These are phyloP conservation scores for Trichodelitschia bisporula DNA, from an alignment of 495 filamentous ascomycete species.

Conservation along the genomic window DNA sequence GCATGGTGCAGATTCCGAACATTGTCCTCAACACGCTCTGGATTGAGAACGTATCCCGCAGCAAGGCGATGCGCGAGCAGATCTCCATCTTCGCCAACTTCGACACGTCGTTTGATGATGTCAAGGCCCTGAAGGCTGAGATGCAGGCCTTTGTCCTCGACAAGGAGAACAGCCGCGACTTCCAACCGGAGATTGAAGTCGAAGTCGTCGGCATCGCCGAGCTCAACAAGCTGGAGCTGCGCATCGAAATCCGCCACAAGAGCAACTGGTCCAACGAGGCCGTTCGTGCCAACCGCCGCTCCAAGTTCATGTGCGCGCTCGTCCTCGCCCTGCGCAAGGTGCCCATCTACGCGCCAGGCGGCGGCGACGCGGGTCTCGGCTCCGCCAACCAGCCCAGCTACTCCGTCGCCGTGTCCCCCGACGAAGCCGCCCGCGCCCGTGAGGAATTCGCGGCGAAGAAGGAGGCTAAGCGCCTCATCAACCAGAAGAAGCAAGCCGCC, in stretches of 20 bases:
- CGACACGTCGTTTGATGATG: constrained; percentile 67
- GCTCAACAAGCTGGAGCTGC: constrained; percentile 68
- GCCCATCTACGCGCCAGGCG: constrained; percentile 65
- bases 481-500: constrained; percentile 16
- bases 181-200: constrained; percentile 60
- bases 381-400: constrained; percentile 46
- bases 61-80: constrained; percentile 75
- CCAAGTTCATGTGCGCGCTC: constrained; percentile 91
- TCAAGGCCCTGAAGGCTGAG: constrained; percentile 57
- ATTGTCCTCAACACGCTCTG: constrained; percentile 71
- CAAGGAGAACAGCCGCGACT: constrained; percentile 75
- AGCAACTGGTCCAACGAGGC: constrained; percentile 87
- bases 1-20: constrained; percentile 75
- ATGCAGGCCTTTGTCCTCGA: constrained; percentile 64
- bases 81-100: constrained; percentile 58
- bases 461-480: constrained; percentile 34
- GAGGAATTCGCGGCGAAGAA: constrained; percentile 34
- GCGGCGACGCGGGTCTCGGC: constrained; percentile 39
- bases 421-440: constrained; percentile 31
- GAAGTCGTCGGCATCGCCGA: constrained; percentile 58
- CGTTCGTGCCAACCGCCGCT: constrained; percentile 57
- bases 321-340: constrained; percentile 66
- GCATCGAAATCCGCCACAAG: constrained; percentile 71
- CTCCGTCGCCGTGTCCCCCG: constrained; percentile 44
- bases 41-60: constrained; percentile 80